Evolutionary conservation across 306 rosid species (phyloP).

Genomic region (Pyrus bretschneideri): DNA sequence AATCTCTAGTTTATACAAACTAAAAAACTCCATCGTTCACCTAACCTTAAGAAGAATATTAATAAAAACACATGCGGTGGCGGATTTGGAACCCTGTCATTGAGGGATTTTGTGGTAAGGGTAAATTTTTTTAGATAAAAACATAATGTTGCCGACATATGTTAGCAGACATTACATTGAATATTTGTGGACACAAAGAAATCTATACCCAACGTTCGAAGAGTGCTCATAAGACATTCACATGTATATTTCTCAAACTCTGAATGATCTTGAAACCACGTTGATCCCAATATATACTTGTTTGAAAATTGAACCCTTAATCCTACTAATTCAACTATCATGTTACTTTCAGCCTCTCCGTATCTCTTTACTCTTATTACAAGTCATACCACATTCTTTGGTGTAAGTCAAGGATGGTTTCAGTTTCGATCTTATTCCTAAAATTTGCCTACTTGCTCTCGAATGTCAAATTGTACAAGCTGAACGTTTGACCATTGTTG

Average conservation of each 20-base stretch:
- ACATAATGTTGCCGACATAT: no score
- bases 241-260: no score
- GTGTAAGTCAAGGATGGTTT: not conserved
- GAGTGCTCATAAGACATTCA: no score
- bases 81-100: no score
- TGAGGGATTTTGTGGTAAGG: no score
- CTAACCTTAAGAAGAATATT: not conserved
- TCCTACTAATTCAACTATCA: not conserved
- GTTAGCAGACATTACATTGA: no score
- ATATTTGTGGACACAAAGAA: no score
- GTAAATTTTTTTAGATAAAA: no score
- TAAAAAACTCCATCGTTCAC: not conserved
- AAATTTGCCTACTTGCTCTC: not conserved
- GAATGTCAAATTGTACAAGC: not conserved
- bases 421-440: not conserved
- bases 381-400: not conserved
- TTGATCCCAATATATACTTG: no score
- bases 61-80: no score
- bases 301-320: not conserved
- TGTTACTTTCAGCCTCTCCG: not conserved
- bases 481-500: not conserved
- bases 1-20: not conserved
- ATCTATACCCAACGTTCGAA: no score
- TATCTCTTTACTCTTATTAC: not conserved
- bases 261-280: no score